Base-by-base conservation (phyloP, 345 rosid species). In the Gossypium ekmanianum region DNA sequence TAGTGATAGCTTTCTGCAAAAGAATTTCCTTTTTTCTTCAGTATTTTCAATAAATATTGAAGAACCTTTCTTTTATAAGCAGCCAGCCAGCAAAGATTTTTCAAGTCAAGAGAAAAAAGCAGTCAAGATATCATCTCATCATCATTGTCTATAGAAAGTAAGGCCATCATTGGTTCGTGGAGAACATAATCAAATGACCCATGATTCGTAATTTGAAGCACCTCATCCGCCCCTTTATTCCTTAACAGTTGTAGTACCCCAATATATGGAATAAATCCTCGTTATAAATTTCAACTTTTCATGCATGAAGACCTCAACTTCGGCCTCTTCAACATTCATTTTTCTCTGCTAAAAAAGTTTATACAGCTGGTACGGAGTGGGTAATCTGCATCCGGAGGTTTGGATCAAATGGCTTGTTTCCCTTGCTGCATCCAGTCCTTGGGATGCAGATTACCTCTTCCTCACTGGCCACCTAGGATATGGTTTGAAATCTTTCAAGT, bases 391-490 rank as follows among this genome's bases (percentile, higher is more conserved):
- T 61, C 64, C 64, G 26, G 64, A 61, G 64, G 64, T 61, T 13
- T 26, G 64, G 90, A 85, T 83, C 76, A 39, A 39, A 64, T 51
- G 48, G 61, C 26, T 20, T 22, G 52, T 44, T 50, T 26, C 9
- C 20, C 20, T 62, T 54, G 75, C 51, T 66, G 68, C 34, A 41
- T 85, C 88, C 81, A 84, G 83, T 5, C 90, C 94, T 83, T 45
- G 76, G 89, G 88, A 11, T 77, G 90, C 82, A 80, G 94, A 84
- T 90, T 88, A 88, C 72, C 81, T 82, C 68, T 41, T 88, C 89
- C 89, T 90, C 48, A 75, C 81, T 73, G 27, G 24, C 85, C 41
- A 34, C 41, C 7, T 4, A 34, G 41, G 41, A 34, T 34, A 34
- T 34, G 7, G 41, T 34, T 34, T 34, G 7, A 34, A 34, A 34